Percentiles rank a stretch among this genome's conserved stretches.
These are phyloP conservation scores for Akanthomyces lecanii DNA, from an alignment of 2,329 filamentous ascomycete species.

Conservation along the genomic window DNA sequence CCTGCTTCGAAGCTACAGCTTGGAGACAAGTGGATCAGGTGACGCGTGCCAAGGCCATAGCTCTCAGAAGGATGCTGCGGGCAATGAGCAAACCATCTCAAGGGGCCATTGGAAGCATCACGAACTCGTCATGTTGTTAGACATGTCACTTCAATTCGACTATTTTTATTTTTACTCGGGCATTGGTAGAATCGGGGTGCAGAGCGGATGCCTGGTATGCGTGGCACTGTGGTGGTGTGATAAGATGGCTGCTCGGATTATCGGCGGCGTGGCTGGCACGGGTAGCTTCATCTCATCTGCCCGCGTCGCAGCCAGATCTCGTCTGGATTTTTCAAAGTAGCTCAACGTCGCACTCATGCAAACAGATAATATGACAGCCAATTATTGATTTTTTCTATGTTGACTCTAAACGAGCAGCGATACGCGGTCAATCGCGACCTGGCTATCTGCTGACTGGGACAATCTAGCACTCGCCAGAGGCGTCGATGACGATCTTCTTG, in stretches of 20 bases:
- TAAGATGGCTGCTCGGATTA: too few relatives aligned
- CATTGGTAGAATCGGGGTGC: too few relatives aligned
- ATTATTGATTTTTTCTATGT: not conserved
- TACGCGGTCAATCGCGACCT: not conserved
- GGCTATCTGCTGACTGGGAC: not conserved
- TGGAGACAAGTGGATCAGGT: not conserved
- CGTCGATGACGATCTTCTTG: conserved; percentile 13
- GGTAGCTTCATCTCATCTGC: too few relatives aligned
- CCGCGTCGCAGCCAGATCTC: too few relatives aligned
- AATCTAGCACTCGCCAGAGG: conserved; percentile 11
- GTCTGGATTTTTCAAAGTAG: too few relatives aligned
- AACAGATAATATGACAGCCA: too few relatives aligned
- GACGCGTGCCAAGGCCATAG: not conserved
- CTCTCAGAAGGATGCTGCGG: not conserved
- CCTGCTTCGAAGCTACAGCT: not conserved
- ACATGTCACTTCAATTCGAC: too few relatives aligned
- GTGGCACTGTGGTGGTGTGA: too few relatives aligned
- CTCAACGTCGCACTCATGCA: too few relatives aligned
- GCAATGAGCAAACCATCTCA: not conserved
- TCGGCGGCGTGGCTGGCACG: too few relatives aligned
- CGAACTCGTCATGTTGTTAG: not conserved
- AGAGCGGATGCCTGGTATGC: too few relatives aligned
- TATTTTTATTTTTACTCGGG: too few relatives aligned
- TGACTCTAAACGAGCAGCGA: not conserved
- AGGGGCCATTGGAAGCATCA: not conserved